Evolutionary conservation across 2,329 filamentous ascomycete genomes (phyloP).

Genomic region (Stagonosporopsis cucurbitacearum): DNA sequence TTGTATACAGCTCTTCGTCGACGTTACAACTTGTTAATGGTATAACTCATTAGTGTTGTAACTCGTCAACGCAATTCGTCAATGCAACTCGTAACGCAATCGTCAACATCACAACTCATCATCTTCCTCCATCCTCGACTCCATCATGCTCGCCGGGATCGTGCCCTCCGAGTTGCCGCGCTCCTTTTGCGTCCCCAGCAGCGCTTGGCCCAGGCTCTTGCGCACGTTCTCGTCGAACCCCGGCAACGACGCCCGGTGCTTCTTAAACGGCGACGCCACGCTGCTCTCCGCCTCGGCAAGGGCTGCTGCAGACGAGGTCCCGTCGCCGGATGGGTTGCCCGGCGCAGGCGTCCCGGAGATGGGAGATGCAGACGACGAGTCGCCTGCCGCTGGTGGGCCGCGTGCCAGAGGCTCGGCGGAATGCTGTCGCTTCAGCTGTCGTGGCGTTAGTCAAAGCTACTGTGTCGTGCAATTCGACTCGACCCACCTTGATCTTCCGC

Average conservation of each 20-base stretch:
- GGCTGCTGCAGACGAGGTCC: conserved; percentile 38
- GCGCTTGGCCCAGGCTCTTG: conserved; percentile 45
- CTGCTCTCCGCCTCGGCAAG: conserved; percentile 51
- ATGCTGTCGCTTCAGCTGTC: conserved; percentile 79
- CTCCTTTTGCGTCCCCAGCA: conserved; percentile 42
- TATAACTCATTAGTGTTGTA: too few species aligned
- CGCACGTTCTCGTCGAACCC: conserved; percentile 54
- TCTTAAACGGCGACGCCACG: conserved; percentile 77
- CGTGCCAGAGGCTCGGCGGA: conserved; percentile 70
- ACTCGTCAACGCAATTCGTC: conserved; percentile 39
- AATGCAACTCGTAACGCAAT: conserved; percentile 24
- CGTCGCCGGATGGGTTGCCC: conserved; percentile 24
- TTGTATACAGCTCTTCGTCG: too few species aligned
- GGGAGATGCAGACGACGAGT: conserved; percentile 33
- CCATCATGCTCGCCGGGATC: conserved; percentile 29
- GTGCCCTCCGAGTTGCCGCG: conserved; percentile 42
- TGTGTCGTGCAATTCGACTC: background rate
- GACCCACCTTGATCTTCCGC: conserved; percentile 76
- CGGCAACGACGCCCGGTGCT: conserved; percentile 69
- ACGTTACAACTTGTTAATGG: too few species aligned
- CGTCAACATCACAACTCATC: conserved; percentile 53
- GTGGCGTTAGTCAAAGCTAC: conserved; percentile 23
- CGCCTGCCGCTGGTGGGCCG: conserved; percentile 30
- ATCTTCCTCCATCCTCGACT: conserved; percentile 51
- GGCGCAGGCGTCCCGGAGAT: conserved; percentile 27